Percentiles rank a stretch among this genome's conserved stretches.
These are phyloP conservation scores for Tetradesmus obliquus DNA, from an alignment of 139 green algal species.

Conservation along the genomic window DNA sequence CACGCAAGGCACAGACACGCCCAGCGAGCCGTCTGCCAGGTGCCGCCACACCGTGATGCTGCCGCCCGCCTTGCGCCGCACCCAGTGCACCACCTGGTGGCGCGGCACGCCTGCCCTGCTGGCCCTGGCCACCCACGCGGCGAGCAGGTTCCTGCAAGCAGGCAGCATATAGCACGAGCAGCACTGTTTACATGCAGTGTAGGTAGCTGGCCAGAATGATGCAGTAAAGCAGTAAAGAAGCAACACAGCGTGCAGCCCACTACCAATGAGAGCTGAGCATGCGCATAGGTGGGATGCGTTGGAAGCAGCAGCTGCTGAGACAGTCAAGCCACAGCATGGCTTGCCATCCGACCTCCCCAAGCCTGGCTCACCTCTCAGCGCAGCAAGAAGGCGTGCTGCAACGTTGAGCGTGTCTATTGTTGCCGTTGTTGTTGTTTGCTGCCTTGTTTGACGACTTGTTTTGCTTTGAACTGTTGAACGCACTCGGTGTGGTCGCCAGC, in stretches of 20 bases:
- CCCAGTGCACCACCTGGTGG: constrained; percentile 66
- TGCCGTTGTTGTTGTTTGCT: constrained; percentile 43
- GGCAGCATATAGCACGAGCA: constrained; percentile 11
- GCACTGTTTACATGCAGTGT: neutral
- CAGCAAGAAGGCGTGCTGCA: constrained; percentile 47
- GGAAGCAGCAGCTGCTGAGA: neutral
- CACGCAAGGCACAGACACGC: constrained; percentile 71
- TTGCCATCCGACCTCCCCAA: neutral
- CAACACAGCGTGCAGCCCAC: no score
- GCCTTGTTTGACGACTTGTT: constrained; percentile 19
- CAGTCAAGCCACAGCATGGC: neutral
- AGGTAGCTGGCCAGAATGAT: no score
- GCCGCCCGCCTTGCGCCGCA: constrained; percentile 74
- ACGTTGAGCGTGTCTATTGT: constrained; percentile 20
- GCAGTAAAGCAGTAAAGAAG: no score
- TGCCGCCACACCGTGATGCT: constrained; percentile 67
- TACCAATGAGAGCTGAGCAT: neutral
- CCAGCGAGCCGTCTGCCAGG: constrained; percentile 68
- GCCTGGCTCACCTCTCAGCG: constrained; percentile 2
- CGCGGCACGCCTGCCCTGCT: constrained; percentile 60
- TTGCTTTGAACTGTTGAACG: constrained; percentile 38
- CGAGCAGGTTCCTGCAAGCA: constrained; percentile 43
- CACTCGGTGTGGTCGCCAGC: constrained; percentile 37
- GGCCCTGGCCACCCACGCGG: constrained; percentile 56
- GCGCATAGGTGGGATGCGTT: neutral